phyloP scores from a whole-genome alignment of 2,329 filamentous ascomycete species.

The Geosmithia morbida region DNA sequence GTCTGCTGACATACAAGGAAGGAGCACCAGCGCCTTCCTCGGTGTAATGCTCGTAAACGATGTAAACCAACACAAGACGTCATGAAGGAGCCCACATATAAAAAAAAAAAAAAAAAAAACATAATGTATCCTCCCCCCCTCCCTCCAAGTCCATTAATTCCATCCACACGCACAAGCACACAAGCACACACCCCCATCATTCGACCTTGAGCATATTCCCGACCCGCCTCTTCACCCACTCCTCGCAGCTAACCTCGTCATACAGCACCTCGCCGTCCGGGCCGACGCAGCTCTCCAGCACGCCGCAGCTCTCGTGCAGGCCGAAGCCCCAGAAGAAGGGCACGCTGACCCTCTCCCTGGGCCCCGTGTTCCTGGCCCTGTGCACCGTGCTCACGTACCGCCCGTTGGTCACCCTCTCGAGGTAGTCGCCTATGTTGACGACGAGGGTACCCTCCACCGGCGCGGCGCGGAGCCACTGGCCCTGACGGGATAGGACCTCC shows the following conservation, averaged over 20 bases:
- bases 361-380: constrained; percentile 25
- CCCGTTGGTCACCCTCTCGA: constrained; percentile 36
- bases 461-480: constrained; percentile 24
- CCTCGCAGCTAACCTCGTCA: constrained; percentile 21
- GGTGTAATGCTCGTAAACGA: no score
- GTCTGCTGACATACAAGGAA: no score
- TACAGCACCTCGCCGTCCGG: constrained; percentile 19
- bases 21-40: no score
- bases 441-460: constrained; percentile 28
- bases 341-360: constrained; percentile 11
- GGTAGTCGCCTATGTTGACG: constrained; percentile 35
- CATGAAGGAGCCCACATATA: no score
- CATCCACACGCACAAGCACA: no score
- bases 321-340: constrained; percentile 18
- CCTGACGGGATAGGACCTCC: constrained; percentile 22
- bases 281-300: constrained; percentile 20
- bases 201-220: constrained; percentile 13
- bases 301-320: constrained; percentile 23
- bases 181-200: no score
- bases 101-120: no score
- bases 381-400: constrained; percentile 33
- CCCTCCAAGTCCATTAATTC: no score
- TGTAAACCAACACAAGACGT: no score
- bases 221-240: constrained; percentile 21
- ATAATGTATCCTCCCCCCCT: no score